Evolutionary conservation across 805 yeast genomes (phyloP), one percentile per base, ranked within the genome.

Genomic region (Phaffomyces opuntiae): DNA sequence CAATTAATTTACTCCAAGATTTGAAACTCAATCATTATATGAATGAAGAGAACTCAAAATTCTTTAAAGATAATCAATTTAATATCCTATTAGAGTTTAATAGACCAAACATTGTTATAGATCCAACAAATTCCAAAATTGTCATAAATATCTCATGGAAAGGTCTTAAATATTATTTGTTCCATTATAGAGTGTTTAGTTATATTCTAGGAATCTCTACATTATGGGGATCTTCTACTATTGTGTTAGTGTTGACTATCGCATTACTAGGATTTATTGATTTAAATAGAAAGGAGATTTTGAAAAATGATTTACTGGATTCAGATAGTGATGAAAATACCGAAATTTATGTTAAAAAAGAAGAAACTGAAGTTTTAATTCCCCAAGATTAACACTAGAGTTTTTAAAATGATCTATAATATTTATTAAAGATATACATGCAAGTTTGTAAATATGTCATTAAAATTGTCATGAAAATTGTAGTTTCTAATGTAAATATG

Each of bases 121-220:
- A 56, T 36, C 60, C 57, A 3, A 24, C 31, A 5, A 43, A 45
- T 5, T 56, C 62, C 0, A 40, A 40, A 19, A 36, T 57, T 9
- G 47, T 46, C 12, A 48, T 59, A 9, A 49, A 43, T 32, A 47
- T 48, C 5, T 40, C 56, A 1, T 57, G 60, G 60, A 52, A 44
- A 16, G 63, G 63, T 0, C 21, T 57, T 7, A 47, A 54, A 33
- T 52, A 56, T 36, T 59, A 57, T 35, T 27, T 59, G n/a, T 53
- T 53, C 41, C 52, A 56, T 31, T 52, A 57, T 39, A 52, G 54
- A 46, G 34, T 44, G 1, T 9, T 56, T 5, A 55, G 60, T n/a
- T 59, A 59, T 35, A 9, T 53, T 13, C 4, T 56, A 12, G 61
- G 61, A 8, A 42, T 46, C 5, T 37, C 43, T 0, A 24, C 40